A percentile compares a stretch with the other conserved stretches of the same genome.
phyloP scores from a whole-genome alignment of 1,139 yeast genomes.

The Nakaseomyces uthaithaninus region DNA sequence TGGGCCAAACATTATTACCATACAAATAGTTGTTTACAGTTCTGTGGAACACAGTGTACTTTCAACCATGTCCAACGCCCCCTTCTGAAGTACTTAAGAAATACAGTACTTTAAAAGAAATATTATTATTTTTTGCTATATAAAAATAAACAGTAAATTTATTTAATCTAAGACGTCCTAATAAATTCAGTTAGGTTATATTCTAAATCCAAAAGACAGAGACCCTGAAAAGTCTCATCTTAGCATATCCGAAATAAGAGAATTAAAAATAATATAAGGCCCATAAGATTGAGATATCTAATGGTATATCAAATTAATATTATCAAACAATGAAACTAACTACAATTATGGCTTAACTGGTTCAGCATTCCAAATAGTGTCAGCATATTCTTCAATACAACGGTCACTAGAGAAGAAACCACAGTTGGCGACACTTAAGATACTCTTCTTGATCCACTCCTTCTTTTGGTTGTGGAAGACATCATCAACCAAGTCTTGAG shows the following conservation, averaged over 20 bases:
- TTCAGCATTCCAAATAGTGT: slow-evolving; percentile 85
- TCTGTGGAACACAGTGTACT: too few relatives aligned
- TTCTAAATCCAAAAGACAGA: not conserved
- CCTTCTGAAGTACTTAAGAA: too few relatives aligned
- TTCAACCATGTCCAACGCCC: too few relatives aligned
- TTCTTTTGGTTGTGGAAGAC: slow-evolving; percentile 59
- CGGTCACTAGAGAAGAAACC: slow-evolving; percentile 90
- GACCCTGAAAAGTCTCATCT: not conserved
- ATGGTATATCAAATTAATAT: slow-evolving; percentile 4
- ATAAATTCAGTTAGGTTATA: not conserved
- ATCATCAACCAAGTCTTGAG: slow-evolving; percentile 67
- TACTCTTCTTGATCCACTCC: slow-evolving; percentile 69
- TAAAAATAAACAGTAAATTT: not conserved
- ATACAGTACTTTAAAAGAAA: too few relatives aligned
- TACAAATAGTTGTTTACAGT: too few relatives aligned
- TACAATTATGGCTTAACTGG: slow-evolving; percentile 38
- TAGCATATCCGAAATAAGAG: slow-evolving; percentile 1
- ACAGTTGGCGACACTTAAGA: slow-evolving; percentile 80
- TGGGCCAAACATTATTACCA: too few relatives aligned
- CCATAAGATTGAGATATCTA: not conserved
- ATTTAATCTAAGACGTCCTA: slow-evolving; percentile 4
- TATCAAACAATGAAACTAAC: not conserved
- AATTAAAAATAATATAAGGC: slow-evolving; percentile 2
- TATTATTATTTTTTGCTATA: slow-evolving; percentile 1
- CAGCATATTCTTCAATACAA: slow-evolving; percentile 89